Base-by-base conservation (phyloP, 148 eudicot genomes). In the Silene conica region DNA sequence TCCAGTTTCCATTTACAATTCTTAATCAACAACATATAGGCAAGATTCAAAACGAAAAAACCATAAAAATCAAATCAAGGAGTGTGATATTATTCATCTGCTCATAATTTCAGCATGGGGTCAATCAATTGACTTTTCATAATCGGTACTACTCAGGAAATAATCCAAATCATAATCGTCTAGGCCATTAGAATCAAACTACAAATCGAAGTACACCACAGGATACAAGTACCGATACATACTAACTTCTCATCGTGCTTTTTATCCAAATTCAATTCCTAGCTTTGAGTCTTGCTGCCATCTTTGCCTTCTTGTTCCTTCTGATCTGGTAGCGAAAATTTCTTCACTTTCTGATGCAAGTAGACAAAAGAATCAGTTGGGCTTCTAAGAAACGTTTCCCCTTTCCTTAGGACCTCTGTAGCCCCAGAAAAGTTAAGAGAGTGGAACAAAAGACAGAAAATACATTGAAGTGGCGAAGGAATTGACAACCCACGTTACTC, bases 261-360 rank as follows among this genome's bases (percentile, higher is more conserved):
- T 6, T 59, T 28, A 59, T 9, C 22, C 19, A 11, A 31, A 20
- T 25, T 61, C 22, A 80, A 63, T 18, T 41, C 78, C 64, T 34
- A 75, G 50, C 50, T 62, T 41, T 80, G 70, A 62, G 74, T 72
- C 71, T 74, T 79, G 80, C 69, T 73, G 43, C 67, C 78, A 14
- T 69, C 12, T 23, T 77, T 75, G n/a, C 71, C 60, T 59, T 80
- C 79, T 64, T 69, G 70, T 64, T 52, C 73, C 61, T 72, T 70
- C 50, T 79, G 80, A 59, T 90, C 89, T 65, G 89, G 76, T 41
- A 90, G 79, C 19, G 89, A 85, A 80, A 90, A 87, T 82, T 83
- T 85, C 89, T 86, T 90, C 80, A 87, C 90, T 87, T 90, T 90
- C 96, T 88, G 80, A 55, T 65, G 15, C 72, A 74, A 73, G 31